Base-by-base conservation (phyloP, 1,284 basidiomycete species). In the Pseudozyma pruni region DNA sequence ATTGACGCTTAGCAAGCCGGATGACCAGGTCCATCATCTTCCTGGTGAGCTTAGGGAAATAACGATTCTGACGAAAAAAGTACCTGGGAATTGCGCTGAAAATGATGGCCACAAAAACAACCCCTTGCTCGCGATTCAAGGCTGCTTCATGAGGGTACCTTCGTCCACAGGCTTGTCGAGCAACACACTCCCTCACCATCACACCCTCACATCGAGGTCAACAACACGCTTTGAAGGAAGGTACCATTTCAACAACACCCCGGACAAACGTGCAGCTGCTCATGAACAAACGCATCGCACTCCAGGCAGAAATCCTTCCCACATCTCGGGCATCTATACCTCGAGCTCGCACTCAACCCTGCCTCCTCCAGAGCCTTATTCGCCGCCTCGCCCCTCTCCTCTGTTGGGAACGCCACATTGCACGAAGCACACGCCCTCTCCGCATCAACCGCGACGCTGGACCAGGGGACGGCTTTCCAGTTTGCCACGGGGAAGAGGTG, bases 401-500 rank as follows among this genome's bases (percentile, higher is more conserved):
- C 42, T 0, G 42, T n/a, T 8, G 78, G 78, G 17, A 80, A 78
- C 0, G 61, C 42, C 4, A 70, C 16, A 14, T 64, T 60, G 44
- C 78, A 80, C 4, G 68, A 50, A 32, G 73, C 72, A 41, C 78
- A 80, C 2, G 63, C 54, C 0, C 33, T 20, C 1, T 31, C 39
- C 3, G 59, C 37, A 4, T 19, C 11, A 2, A 20, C 25, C 0
- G 19, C 33, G 0, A 73, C 62, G 3, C 19, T 20, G 11, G 61
- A 51, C 71, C 74, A 76, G 39, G 47, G 40, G 8, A 94, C 88
- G 11, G 90, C 87, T 60, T 86, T 83, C 83, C 90, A 95, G 9
- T 89, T 86, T 75, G 89, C 89, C 23, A 94, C 93, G 0, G 94
- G 93, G 81, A 96, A 96, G 33, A 96, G 83, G 81, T 95, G 94